Percentiles rank a stretch among this genome's conserved stretches.
These are phyloP conservation scores for Diaporthe helianthi DNA, from an alignment of 2,329 filamentous ascomycete species.

Conservation along the genomic window DNA sequence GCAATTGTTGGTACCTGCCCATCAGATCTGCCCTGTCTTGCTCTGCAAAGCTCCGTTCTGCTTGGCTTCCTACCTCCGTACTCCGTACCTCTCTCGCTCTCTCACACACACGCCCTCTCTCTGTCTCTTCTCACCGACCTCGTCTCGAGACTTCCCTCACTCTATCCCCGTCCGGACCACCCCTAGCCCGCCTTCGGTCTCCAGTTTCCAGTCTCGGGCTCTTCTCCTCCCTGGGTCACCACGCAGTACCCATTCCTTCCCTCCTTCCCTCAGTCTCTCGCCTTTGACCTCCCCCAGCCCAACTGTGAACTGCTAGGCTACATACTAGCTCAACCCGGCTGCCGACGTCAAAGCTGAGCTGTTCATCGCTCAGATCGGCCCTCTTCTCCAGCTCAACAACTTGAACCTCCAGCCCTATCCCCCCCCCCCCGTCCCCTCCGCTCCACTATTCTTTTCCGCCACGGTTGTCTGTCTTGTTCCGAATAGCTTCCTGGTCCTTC, in stretches of 20 bases:
- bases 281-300: constrained; percentile 2
- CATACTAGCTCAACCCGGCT: constrained; percentile 6
- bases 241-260: not conserved
- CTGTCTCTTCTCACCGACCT: constrained; percentile 16
- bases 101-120: not conserved
- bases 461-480: constrained; percentile 20
- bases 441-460: constrained; percentile 15
- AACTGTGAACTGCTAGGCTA: not conserved
- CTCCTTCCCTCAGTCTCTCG: not conserved
- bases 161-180: not conserved
- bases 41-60: not conserved
- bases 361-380: constrained; percentile 22
- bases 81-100: not conserved
- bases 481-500: constrained; percentile 28
- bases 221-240: not conserved
- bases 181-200: constrained; percentile 7
- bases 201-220: not conserved
- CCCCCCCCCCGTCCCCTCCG: not conserved
- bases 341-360: constrained; percentile 24
- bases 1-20: not conserved
- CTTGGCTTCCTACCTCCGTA: not conserved
- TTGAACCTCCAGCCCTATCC: constrained; percentile 22
- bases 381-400: constrained; percentile 21
- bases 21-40: not conserved
- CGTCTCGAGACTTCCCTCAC: constrained; percentile 6